Base-by-base conservation (phyloP, 345 rosid genomes). In the Dimocarpus longan region DNA sequence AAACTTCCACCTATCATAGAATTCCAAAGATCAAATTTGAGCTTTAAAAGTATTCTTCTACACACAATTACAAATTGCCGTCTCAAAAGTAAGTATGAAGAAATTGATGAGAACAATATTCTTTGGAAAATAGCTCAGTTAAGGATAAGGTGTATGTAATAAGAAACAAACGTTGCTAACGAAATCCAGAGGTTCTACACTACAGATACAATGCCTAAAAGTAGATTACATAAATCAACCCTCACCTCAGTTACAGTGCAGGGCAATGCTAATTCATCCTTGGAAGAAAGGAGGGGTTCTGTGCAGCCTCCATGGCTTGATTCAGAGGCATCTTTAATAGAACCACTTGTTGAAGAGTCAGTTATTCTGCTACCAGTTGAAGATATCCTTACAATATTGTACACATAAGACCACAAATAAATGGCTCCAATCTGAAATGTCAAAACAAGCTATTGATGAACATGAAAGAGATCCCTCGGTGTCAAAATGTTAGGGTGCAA, bases 381-480 rank as follows among this genome's bases (percentile, higher is more conserved):
- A 66, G 84, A 83, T 56, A 85, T 39, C 73, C 93, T 64, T 85
- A 91, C 85, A 64, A 91, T 80, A 74, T 79, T 79, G 83, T 85
- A 91, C 26, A 88, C 88, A 46, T 86, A 91, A 75, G 92, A 75
- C 94, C 94, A 92, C 63, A 87, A 73, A 79, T 76, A 89, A 59
- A 92, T 79, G 59, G 92, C 94, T 78, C 94, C 97, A 70, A 89
- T 43, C 94, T 92, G 71, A 72, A 70, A 75, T 22, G 42, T 44
- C 7, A 76, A 37, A 75, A 57, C 18, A 42, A 39, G 37, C 22
- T 48, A 81, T 32, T 11, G 68, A 59, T 44, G 46, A 71, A 81
- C 50, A 32, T 76, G 6, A 24, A 76, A 42, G 19, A 15, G 46
- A 13, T 68, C 19, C 67, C 76, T 39, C 11, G 6, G 0, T 24